Percentiles rank a stretch among this genome's conserved stretches.
phyloP scores from a whole-genome alignment of 371 early-diverging fungal genomes.

The Dinochytrium kinnereticum region DNA sequence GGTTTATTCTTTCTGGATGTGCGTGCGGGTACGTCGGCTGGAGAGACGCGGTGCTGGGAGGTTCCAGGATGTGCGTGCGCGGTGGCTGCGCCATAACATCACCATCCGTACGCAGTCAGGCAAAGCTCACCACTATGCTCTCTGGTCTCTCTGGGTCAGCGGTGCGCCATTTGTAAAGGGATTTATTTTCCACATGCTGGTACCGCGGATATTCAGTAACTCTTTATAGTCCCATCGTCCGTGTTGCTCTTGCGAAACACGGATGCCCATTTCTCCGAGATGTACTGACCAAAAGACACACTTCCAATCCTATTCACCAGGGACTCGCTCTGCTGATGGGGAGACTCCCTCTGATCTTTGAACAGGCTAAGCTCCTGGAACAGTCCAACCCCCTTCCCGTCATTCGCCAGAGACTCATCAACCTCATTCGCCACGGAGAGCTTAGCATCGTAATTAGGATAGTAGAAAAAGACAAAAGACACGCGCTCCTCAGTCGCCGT shows the following conservation, averaged over 20 bases:
- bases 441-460: constrained; percentile 41
- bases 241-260: constrained; percentile 29
- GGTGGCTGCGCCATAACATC: too few species aligned
- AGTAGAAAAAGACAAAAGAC: constrained; percentile 49
- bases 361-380: constrained; percentile 36
- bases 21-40: too few species aligned
- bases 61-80: too few species aligned
- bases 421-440: not conserved
- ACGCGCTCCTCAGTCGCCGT: constrained; percentile 43
- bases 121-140: too few species aligned
- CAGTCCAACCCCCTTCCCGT: not conserved
- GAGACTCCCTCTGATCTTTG: constrained; percentile 29
- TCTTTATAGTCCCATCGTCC: too few species aligned
- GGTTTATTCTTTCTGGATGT: too few species aligned
- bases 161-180: too few species aligned
- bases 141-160: too few species aligned
- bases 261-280: constrained; percentile 46
- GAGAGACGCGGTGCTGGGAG: too few species aligned
- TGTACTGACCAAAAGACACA: constrained; percentile 46
- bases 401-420: constrained; percentile 1
- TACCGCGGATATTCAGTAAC: too few species aligned
- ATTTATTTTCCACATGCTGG: too few species aligned
- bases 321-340: not conserved
- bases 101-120: too few species aligned
- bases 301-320: constrained; percentile 13